Evolutionary conservation across 495 filamentous ascomycete species (phyloP).

Genomic region (Bathelium albidoporum): DNA sequence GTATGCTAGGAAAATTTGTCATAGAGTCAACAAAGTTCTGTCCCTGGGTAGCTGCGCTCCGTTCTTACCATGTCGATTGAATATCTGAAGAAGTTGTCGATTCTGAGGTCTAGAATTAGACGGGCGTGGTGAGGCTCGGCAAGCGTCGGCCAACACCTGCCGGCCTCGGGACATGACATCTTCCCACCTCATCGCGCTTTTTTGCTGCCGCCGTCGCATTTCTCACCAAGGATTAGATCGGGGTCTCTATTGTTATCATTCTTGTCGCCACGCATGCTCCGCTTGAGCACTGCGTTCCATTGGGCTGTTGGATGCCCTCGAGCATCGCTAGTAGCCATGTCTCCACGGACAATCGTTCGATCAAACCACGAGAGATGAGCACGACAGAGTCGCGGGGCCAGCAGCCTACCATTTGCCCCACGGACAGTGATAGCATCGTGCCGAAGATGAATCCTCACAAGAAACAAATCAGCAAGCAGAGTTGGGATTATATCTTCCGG

Average conservation of each 20-base stretch:
- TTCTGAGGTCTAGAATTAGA: background rate
- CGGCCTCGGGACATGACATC: background rate
- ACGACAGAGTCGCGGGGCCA: background rate
- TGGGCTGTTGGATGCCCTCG: background rate
- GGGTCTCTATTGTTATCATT: background rate
- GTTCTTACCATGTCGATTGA: background rate
- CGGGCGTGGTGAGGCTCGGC: background rate
- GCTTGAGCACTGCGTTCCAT: background rate
- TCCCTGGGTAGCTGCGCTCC: too few species aligned
- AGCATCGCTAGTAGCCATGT: constrained; percentile 5
- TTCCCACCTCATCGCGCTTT: background rate
- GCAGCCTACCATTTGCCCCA: constrained; percentile 27
- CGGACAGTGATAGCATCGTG: constrained; percentile 32
- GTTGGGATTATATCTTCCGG: constrained; percentile 68
- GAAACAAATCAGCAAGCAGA: constrained; percentile 53
- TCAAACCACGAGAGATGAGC: constrained; percentile 6
- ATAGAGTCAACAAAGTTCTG: too few species aligned
- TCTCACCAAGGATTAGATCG: background rate
- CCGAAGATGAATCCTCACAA: constrained; percentile 24
- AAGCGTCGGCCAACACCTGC: background rate
- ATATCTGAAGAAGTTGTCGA: background rate
- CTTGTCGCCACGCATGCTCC: background rate
- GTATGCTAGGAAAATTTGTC: too few species aligned
- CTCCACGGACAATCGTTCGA: background rate
- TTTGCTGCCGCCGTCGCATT: background rate